These are phyloP conservation scores for Aaosphaeria arxii DNA, from an alignment of 2,329 filamentous ascomycete species.

Conservation along the genomic window DNA sequence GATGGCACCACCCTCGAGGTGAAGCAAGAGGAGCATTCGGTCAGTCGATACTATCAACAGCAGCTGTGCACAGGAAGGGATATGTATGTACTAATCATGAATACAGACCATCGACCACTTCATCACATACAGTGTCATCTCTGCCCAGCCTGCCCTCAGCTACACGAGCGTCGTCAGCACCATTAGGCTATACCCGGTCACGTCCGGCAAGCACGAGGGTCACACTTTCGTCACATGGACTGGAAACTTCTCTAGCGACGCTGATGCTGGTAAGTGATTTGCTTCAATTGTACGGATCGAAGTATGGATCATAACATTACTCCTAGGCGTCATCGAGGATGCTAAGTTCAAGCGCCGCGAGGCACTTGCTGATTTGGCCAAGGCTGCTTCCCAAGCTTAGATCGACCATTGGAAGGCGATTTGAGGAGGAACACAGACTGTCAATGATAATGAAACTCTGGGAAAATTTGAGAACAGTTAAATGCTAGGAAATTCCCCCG, in stretches of 20 bases:
- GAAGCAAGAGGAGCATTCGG: constrained; percentile 74
- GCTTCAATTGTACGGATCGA: not conserved
- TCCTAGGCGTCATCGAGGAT: constrained; percentile 66
- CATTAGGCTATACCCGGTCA: constrained; percentile 63
- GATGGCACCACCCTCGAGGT: constrained; percentile 67
- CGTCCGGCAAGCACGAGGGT: constrained; percentile 62
- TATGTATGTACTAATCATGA: not conserved
- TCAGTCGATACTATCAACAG: constrained; percentile 32
- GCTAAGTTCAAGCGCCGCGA: constrained; percentile 75
- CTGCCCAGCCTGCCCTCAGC: constrained; percentile 60
- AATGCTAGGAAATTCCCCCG: no score
- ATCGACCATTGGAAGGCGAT: not conserved
- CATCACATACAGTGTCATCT: constrained; percentile 72
- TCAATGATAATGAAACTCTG: no score
- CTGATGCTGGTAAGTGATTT: constrained; percentile 60
- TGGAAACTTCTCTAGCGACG: constrained; percentile 68
- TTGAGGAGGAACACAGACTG: not conserved
- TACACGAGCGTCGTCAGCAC: constrained; percentile 68
- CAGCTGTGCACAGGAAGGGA: constrained; percentile 2
- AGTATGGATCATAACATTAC: constrained; percentile 3
- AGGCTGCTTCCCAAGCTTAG: constrained; percentile 44
- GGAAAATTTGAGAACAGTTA: no score
- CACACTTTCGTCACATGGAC: constrained; percentile 68
- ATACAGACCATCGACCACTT: constrained; percentile 66
- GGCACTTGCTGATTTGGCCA: constrained; percentile 64